A percentile compares a stretch with the other conserved stretches of the same genome.
Conservation (phyloP, 1,284 basidiomycete genomes). For the Cutaneotrichosporon sp. region DNA sequence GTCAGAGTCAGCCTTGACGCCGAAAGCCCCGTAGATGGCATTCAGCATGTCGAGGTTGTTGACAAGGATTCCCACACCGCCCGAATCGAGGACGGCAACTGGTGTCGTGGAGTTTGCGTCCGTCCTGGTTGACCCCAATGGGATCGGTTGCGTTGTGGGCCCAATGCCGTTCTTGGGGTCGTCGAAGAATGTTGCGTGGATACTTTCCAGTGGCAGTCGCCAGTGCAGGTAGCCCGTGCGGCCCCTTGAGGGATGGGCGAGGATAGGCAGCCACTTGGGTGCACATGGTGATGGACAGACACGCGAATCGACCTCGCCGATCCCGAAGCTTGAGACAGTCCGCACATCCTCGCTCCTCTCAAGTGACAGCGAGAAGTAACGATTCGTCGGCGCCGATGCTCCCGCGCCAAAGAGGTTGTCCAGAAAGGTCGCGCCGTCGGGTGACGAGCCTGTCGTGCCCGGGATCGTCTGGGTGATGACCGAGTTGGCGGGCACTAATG, state of each 20-base stretch:
- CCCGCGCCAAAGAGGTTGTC: slow-evolving; percentile 53
- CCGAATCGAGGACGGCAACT: slow-evolving; percentile 50
- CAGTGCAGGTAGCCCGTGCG: slow-evolving; percentile 46
- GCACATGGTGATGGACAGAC: slow-evolving; percentile 46
- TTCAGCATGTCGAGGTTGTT: slow-evolving; percentile 38
- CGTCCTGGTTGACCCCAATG: slow-evolving; percentile 35
- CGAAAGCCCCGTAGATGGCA: slow-evolving; percentile 44
- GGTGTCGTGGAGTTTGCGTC: slow-evolving; percentile 34
- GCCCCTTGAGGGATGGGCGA: slow-evolving; percentile 45
- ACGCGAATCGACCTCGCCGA: slow-evolving; percentile 36
- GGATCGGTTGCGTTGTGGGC: slow-evolving; percentile 25
- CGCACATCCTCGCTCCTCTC: slow-evolving; percentile 49
- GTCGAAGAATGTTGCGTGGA: slow-evolving; percentile 34
- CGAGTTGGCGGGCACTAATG: slow-evolving; percentile 46
- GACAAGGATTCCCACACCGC: slow-evolving; percentile 48
- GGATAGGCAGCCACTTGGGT: slow-evolving; percentile 42
- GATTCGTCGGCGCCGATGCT: slow-evolving; percentile 41
- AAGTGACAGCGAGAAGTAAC: slow-evolving; percentile 47
- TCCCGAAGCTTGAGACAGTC: slow-evolving; percentile 43
- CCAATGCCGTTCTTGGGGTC: slow-evolving; percentile 33
- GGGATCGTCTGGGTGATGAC: slow-evolving; percentile 43
- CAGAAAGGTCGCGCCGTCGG: slow-evolving; percentile 52
- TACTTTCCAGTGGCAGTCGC: slow-evolving; percentile 37
- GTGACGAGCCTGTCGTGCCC: slow-evolving; percentile 46
- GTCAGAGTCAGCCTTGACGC: slow-evolving; percentile 38